These are phyloP conservation scores for Alliaria petiolata DNA, from an alignment of 345 rosid genomes.

Conservation along the genomic window DNA sequence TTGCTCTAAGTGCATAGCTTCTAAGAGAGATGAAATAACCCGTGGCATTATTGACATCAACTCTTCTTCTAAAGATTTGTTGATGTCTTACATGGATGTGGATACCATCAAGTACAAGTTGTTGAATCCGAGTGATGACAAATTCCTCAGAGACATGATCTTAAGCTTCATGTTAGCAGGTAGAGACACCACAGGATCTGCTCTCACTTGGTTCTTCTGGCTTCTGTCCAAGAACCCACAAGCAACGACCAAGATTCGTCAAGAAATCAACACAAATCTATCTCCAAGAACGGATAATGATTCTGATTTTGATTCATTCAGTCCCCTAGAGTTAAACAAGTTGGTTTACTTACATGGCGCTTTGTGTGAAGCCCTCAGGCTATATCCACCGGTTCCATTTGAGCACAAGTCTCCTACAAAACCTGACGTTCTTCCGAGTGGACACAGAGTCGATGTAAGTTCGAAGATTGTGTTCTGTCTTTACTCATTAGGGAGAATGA, in stretches of 20 bases:
- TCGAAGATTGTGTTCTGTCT: slow-evolving; percentile 25
- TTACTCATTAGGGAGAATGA: slow-evolving; percentile 33
- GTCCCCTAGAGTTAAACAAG: slow-evolving; percentile 11
- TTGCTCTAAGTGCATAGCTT: slow-evolving; percentile 17
- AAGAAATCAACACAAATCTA: slow-evolving; percentile 25
- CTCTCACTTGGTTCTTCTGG: slow-evolving; percentile 45
- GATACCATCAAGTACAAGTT: slow-evolving; percentile 16
- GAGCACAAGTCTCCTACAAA: slow-evolving; percentile 26
- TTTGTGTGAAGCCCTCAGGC: slow-evolving; percentile 24
- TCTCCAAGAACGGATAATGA: slow-evolving; percentile 1
- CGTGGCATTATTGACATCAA: neutral
- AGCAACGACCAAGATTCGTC: slow-evolving; percentile 23
- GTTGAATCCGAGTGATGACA: slow-evolving; percentile 7
- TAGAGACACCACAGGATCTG: slow-evolving; percentile 30
- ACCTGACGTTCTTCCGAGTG: slow-evolving; percentile 26
- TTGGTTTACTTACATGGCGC: slow-evolving; percentile 44
- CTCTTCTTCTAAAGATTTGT: slow-evolving; percentile 20
- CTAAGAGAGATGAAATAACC: slow-evolving; percentile 22
- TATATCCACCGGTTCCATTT: slow-evolving; percentile 33
- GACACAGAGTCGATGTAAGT: slow-evolving; percentile 21
- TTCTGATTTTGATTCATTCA: neutral
- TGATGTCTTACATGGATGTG: slow-evolving; percentile 22
- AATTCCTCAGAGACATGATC: slow-evolving; percentile 33
- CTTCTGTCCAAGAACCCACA: slow-evolving; percentile 24
- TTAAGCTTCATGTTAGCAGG: slow-evolving; percentile 25